Evolutionary conservation across 768 basidiomycete species (phyloP).

Genomic region (Pholiota molesta): DNA sequence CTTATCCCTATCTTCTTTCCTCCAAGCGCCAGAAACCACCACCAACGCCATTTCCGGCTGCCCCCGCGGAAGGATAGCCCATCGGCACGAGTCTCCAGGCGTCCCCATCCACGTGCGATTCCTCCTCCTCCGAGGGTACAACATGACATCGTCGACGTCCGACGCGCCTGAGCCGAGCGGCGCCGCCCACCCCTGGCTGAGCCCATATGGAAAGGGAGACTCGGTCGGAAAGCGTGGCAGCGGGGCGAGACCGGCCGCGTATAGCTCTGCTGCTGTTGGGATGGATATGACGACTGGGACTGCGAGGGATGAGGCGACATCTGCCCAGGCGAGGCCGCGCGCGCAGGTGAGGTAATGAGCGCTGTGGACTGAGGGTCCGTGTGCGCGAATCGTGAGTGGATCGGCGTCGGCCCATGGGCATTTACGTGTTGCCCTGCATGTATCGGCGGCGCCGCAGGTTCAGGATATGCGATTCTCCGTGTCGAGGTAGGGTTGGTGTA

Average conservation of each 20-base stretch:
- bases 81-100: conserved; percentile 56
- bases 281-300: background rate
- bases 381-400: background rate
- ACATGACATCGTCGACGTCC: conserved; percentile 50
- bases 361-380: background rate
- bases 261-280: background rate
- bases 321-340: background rate
- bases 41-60: background rate
- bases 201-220: conserved; percentile 4
- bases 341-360: background rate
- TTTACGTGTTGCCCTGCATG: background rate
- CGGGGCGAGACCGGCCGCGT: background rate
- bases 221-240: background rate
- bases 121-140: conserved; percentile 46
- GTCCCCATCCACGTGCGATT: conserved; percentile 41
- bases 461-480: background rate
- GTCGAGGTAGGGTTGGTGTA: background rate
- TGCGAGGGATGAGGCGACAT: background rate
- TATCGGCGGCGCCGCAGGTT: background rate
- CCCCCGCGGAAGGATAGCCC: conserved; percentile 6
- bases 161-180: conserved; percentile 23
- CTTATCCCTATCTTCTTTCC: conserved; percentile 18
- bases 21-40: conserved; percentile 23
- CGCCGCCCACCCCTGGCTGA: background rate
- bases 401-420: background rate